Evolutionary conservation across 148 eudicot genomes (phyloP), one percentile per base, ranked within the genome.

Genomic region (Rhododendron griersonianum): DNA sequence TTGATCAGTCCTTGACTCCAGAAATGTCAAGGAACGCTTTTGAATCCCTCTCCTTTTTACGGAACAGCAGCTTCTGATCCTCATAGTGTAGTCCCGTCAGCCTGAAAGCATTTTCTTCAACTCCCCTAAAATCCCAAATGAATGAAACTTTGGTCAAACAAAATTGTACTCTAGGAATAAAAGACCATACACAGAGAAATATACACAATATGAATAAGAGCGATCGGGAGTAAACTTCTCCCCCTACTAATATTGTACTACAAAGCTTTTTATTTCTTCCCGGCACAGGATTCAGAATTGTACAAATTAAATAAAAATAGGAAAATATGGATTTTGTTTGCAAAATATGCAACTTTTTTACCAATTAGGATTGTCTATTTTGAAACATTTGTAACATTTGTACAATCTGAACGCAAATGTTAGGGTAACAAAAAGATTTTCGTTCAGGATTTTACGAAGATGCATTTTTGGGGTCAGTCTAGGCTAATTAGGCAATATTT

Each of bases 41-140:
- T 0, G 95, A 94, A 82, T 91, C 91, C 86, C 93, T 94, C 88
- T 96, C 98, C 83, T 92, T 96, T 63, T 92, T 91, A 84, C 93
- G 95, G 87, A 86, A 96, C 57, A 89, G 84, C 81, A 96, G 73
- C 90, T 95, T 96, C 87, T 94, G 95, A 89, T 96, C 99, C 86
- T 94, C 91, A 80, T 96, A 96, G 91, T 96, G 99, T 82, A 96
- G 88, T 39, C 99, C 98, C 15, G 98, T 96, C 78, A 95, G 92
- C 81, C 98, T 1, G 91, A n/a, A 85, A 96, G 87, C 93, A 89
- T 88, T 87, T 94, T 96, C 97, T 96, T 96, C 94, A 96, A 89
- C 78, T 96, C 98, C 87, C 99, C 98, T 96, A 84, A 83, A 86
- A 51, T 39, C 55, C 77, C 30, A 50, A 86, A 55, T 57, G 21